These are phyloP conservation scores for Colletotrichum sp. DNA, from an alignment of 2,329 filamentous ascomycete species.

Conservation along the genomic window DNA sequence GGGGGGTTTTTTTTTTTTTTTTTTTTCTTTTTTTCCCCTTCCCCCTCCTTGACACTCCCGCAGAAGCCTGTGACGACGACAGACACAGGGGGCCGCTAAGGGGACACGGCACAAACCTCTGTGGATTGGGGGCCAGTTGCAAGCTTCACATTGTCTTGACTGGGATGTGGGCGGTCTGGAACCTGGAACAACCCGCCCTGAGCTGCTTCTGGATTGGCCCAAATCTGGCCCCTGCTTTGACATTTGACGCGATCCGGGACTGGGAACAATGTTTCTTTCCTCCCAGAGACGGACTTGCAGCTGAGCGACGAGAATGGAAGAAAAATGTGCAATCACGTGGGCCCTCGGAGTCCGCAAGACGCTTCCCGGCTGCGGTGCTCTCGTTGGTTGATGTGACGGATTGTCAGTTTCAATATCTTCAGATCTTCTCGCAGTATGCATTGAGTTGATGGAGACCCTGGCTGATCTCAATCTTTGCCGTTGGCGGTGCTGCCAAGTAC, in stretches of 20 bases:
- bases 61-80: background rate
- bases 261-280: background rate
- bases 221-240: background rate
- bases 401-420: background rate
- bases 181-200: slow-evolving; percentile 6
- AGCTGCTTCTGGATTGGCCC: background rate
- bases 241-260: background rate
- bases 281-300: background rate
- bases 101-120: background rate
- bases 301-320: background rate
- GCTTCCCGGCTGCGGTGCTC: background rate
- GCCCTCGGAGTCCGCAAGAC: background rate
- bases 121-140: background rate
- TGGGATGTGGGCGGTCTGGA: slow-evolving; percentile 17
- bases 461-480: slow-evolving; percentile 5
- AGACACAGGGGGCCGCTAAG: background rate
- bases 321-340: background rate
- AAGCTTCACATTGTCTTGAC: background rate
- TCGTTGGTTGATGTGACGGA: background rate
- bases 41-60: background rate
- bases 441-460: background rate
- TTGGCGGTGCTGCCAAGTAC: background rate
- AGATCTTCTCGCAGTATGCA: background rate
- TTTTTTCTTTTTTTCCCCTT: no score
- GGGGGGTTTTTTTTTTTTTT: no score